Conservation (phyloP, 371 early-diverging fungal species). For the Mortierella sp. region DNA sequence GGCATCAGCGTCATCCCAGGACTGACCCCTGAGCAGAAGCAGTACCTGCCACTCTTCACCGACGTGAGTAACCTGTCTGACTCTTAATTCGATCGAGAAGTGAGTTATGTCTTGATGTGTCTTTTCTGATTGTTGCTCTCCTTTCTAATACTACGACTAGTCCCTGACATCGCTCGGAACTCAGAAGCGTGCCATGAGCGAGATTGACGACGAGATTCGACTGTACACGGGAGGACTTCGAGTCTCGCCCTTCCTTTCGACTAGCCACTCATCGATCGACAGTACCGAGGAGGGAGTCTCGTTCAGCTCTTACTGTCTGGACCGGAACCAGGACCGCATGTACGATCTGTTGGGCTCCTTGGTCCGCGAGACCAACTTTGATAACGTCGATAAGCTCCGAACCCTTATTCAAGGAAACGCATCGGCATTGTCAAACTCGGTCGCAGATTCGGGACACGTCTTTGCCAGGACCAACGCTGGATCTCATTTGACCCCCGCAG, state of each 20-base stretch:
- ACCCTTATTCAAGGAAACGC: constrained; percentile 83
- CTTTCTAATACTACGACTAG: constrained; percentile 18
- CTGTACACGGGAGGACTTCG: constrained; percentile 89
- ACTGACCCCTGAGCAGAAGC: constrained; percentile 74
- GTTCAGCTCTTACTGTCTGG: constrained; percentile 77
- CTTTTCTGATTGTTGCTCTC: background rate
- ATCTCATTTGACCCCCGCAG: constrained; percentile 73
- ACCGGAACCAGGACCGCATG: constrained; percentile 82
- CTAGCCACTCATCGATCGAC: constrained; percentile 73
- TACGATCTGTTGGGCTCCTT: constrained; percentile 80
- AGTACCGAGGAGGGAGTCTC: constrained; percentile 71
- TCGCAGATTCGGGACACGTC: constrained; percentile 89
- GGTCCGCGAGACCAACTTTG: constrained; percentile 82
- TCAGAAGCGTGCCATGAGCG: constrained; percentile 77
- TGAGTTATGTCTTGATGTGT: background rate
- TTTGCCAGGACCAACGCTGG: constrained; percentile 85
- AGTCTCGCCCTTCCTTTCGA: constrained; percentile 75
- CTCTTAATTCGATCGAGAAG: background rate
- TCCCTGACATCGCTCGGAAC: constrained; percentile 91
- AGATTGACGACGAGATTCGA: constrained; percentile 90
- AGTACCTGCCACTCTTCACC: constrained; percentile 85
- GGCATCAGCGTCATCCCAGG: constrained; percentile 75
- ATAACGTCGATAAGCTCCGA: constrained; percentile 77
- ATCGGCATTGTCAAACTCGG: constrained; percentile 78
- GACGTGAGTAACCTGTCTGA: constrained; percentile 63